Conservation (phyloP, 2,329 filamentous ascomycete species). For the Didymella keratinophila region DNA sequence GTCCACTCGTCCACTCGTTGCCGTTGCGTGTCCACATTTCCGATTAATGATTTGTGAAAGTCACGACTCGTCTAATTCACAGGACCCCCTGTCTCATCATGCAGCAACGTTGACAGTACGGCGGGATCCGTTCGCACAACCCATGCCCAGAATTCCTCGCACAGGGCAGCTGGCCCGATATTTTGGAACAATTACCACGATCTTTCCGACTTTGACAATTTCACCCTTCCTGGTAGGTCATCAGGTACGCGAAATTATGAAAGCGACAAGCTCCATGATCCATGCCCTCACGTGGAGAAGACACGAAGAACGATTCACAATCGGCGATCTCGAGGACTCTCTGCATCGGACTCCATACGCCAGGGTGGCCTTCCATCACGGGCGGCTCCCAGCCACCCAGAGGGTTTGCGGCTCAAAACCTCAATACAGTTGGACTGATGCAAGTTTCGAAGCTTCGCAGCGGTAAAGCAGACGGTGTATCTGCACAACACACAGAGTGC, state of each 20-base stretch:
- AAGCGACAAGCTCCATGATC: conserved; percentile 4
- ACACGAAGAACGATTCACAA: conserved; percentile 14
- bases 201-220: conserved; percentile 19
- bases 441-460: conserved; percentile 16
- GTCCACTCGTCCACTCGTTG: conserved; percentile 19
- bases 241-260: conserved; percentile 12
- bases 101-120: conserved; percentile 21
- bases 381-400: conserved; percentile 10
- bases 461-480: conserved; percentile 25
- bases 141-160: conserved; percentile 12
- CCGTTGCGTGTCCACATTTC: conserved; percentile 18
- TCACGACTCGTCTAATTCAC: conserved; percentile 12
- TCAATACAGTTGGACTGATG: conserved; percentile 18
- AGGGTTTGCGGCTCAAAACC: conserved; percentile 10
- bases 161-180: conserved; percentile 19
- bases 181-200: conserved; percentile 21
- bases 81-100: conserved; percentile 15
- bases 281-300: conserved; percentile 18
- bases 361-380: conserved; percentile 8
- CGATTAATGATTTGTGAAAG: conserved; percentile 17
- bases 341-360: conserved; percentile 8
- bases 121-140: conserved; percentile 16
- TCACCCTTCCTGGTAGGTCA: conserved; percentile 13
- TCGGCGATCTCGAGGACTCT: conserved; percentile 13
- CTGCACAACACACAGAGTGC: conserved; percentile 16